A percentile compares a stretch with the other conserved stretches of the same genome.
phyloP scores from a whole-genome alignment of 2,329 filamentous ascomycete genomes.

The Cladobotryum protrusum region DNA sequence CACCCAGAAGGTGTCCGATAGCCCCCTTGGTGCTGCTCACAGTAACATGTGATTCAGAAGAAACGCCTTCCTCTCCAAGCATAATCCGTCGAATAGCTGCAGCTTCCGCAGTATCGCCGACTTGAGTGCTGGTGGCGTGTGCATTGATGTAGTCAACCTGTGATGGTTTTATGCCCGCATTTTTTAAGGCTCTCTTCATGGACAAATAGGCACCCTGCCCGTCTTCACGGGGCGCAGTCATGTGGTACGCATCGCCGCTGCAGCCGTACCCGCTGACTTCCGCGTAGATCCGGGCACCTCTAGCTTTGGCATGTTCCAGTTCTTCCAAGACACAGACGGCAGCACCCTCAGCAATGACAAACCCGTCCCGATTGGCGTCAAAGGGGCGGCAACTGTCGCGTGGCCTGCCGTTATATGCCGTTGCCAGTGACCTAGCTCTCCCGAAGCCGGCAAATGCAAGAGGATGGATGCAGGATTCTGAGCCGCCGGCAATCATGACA shows the following conservation, averaged over 20 bases:
- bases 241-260: slow-evolving; percentile 85
- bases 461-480: slow-evolving; percentile 93
- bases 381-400: slow-evolving; percentile 75
- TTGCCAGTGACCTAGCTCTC: slow-evolving; percentile 77
- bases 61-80: slow-evolving; percentile 62
- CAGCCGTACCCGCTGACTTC: slow-evolving; percentile 85
- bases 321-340: slow-evolving; percentile 86
- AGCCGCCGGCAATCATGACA: slow-evolving; percentile 92
- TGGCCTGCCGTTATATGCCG: slow-evolving; percentile 69
- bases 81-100: slow-evolving; percentile 73
- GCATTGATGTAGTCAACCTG: slow-evolving; percentile 90
- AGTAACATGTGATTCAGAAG: slow-evolving; percentile 58
- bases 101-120: slow-evolving; percentile 87
- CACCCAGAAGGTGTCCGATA: slow-evolving; percentile 84
- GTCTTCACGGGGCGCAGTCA: slow-evolving; percentile 81
- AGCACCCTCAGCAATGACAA: slow-evolving; percentile 89
- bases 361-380: slow-evolving; percentile 71
- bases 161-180: slow-evolving; percentile 61
- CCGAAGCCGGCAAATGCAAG: slow-evolving; percentile 89
- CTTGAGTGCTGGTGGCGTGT: slow-evolving; percentile 79
- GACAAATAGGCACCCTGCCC: slow-evolving; percentile 75
- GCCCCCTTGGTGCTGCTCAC: slow-evolving; percentile 94
- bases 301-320: slow-evolving; percentile 73
- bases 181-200: slow-evolving; percentile 76
- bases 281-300: slow-evolving; percentile 79